Conservation (phyloP, 2,329 filamentous ascomycete species). For the Thermoascus crustaceus region DNA sequence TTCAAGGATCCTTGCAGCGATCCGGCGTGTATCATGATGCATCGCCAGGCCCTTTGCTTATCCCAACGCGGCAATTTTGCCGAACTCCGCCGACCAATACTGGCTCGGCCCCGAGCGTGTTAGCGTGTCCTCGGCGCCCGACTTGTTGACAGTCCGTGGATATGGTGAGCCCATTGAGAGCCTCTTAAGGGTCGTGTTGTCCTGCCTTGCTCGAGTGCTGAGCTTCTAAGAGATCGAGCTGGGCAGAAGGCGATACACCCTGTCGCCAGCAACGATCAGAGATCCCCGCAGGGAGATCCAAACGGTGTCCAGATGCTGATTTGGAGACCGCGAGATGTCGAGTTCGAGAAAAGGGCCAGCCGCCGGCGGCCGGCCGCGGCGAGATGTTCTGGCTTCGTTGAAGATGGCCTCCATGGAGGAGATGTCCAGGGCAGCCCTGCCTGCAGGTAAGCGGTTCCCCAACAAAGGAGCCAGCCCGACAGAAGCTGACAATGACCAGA, state of each 20-base stretch:
- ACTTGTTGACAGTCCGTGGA: too few species aligned
- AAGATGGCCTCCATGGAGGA: conserved; percentile 69
- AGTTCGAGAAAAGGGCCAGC: conserved; percentile 40
- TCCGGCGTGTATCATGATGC: too few species aligned
- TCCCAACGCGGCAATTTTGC: conserved; percentile 1
- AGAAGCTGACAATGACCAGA: conserved; percentile 46
- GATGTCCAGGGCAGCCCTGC: conserved; percentile 67
- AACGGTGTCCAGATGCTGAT: conserved; percentile 25
- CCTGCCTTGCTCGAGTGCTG: too few species aligned
- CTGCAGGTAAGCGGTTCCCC: conserved; percentile 57
- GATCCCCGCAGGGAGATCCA: too few species aligned
- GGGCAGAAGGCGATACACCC: too few species aligned
- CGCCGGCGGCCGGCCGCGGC: conserved; percentile 28
- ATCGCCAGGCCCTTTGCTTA: neutral
- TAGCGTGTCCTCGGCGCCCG: too few species aligned
- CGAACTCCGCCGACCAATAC: conserved; percentile 1
- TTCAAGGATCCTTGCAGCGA: too few species aligned
- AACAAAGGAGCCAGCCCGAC: neutral
- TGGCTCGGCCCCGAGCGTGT: too few species aligned
- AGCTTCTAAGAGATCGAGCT: too few species aligned
- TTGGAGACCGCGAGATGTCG: conserved; percentile 32
- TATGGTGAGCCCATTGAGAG: too few species aligned
- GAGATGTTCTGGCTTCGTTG: conserved; percentile 63
- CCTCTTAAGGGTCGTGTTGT: too few species aligned
- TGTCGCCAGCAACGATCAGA: too few species aligned